Evolutionary conservation across 768 basidiomycete genomes (phyloP), one percentile per base, ranked within the genome.

Genomic region (Phlegmacium glaucopus): DNA sequence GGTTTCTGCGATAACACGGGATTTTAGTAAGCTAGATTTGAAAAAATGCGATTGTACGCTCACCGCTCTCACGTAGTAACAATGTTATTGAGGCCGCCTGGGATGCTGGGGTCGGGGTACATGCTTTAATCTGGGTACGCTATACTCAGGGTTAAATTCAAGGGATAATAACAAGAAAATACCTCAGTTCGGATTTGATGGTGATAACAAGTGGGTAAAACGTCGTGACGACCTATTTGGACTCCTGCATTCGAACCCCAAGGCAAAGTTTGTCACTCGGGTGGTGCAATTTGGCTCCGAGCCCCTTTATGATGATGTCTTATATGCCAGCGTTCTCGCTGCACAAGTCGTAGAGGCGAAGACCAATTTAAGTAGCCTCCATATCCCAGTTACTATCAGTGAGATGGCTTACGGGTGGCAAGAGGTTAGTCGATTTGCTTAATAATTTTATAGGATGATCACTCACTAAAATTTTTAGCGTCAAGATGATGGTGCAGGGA

Each of bases 111-210:
- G 62, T 88, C 22, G 85, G 87, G 38, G 82, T 89, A 5, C 85
- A 88, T 51, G 83, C 84, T 12, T 65, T 87, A 15, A 79, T 89
- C 50, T 88, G 85, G 85, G 85, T 85, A 57, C 55, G 74, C 43
- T 15, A 39, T 27, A 15, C 28, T n/a, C 27, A 25, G 8, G 39
- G 27, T 29, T 37, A 17, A 47, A 17, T 35, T 25, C 13, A 42
- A 44, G 32, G 28, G 35, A 39, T 29, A 49, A 38, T 48, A 18
- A 16, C 42, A 46, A 18, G 36, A n/a, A 50, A 42, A 18, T 34
- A 36, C 39, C 38, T 37, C 47, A 77, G 76, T 79, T 79, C 48
- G 77, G 77, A 26, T 79, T 71, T 48, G 68, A 76, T 39, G 71
- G 71, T 9, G 61, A 57, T 26, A 59, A 78, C 52, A 56, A 74